A percentile compares a stretch with the other conserved stretches of the same genome.
These are phyloP conservation scores for Dendrobium huoshanense DNA, from an alignment of 106 monocot species.

Conservation along the genomic window DNA sequence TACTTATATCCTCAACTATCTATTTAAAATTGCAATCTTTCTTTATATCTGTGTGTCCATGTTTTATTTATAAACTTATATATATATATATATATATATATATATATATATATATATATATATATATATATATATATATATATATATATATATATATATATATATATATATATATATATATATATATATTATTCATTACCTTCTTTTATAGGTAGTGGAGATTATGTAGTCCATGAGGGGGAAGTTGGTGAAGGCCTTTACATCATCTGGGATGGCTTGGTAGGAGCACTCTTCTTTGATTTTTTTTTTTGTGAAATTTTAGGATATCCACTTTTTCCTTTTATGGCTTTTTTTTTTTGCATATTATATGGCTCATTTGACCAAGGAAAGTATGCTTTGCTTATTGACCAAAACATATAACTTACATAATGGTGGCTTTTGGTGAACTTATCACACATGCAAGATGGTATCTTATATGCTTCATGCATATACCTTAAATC, in stretches of 20 bases:
- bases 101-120: neutral
- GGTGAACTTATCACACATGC: neutral
- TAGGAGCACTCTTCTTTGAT: conserved; percentile 7
- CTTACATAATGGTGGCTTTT: neutral
- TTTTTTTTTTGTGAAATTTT: neutral
- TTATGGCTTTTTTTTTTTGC: neutral
- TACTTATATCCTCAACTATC: neutral
- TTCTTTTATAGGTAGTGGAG: conserved; percentile 46
- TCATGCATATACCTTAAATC: neutral
- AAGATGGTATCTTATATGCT: neutral
- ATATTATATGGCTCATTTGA: neutral
- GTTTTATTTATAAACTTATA: neutral
- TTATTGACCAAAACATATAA: neutral
- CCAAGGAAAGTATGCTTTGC: neutral
- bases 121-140: neutral
- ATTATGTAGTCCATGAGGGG: conserved; percentile 65
- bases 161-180: neutral
- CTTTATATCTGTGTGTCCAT: neutral
- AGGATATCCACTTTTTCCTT: neutral
- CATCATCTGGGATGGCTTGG: conserved; percentile 82
- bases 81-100: neutral
- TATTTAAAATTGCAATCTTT: neutral
- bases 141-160: neutral
- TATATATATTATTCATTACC: neutral
- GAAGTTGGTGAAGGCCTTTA: conserved; percentile 63